These are phyloP conservation scores for Lipomyces chichibuensis DNA, from an alignment of 805 yeast species.

Conservation along the genomic window DNA sequence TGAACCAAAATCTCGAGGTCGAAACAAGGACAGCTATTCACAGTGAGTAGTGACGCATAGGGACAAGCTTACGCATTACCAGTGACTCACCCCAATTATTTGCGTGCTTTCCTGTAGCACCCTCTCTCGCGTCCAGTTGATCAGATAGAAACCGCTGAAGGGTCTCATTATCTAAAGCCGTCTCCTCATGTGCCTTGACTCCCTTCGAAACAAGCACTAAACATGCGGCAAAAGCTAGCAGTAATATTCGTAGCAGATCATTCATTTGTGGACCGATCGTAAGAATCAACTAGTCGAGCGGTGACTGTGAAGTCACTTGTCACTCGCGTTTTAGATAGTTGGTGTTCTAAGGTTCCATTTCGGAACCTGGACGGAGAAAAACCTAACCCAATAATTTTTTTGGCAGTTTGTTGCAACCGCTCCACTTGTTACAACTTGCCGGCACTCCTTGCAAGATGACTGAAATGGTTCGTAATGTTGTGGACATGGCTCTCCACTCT, in stretches of 20 bases:
- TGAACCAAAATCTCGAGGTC: conserved; percentile 97
- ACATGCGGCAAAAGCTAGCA: background rate
- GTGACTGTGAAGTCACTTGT: background rate
- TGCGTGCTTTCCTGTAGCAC: conserved; percentile 50
- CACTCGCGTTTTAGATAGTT: background rate
- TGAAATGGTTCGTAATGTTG: no score
- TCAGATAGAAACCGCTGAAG: conserved; percentile 8
- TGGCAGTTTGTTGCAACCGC: no score
- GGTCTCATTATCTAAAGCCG: background rate
- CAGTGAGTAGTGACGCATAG: background rate
- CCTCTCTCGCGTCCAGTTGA: background rate
- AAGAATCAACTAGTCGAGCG: background rate
- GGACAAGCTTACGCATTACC: background rate
- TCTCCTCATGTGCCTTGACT: background rate
- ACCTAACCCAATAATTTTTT: background rate
- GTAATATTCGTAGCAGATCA: background rate
- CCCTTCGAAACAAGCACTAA: background rate
- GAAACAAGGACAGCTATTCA: conserved; percentile 79
- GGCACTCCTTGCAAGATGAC: no score
- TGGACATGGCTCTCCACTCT: no score
- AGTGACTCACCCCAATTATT: conserved; percentile 55
- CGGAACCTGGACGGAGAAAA: background rate
- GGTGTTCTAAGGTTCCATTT: background rate
- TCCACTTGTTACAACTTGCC: no score
- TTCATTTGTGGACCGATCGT: background rate